phyloP scores from a whole-genome alignment of 805 yeast species.

The Candida boleticola region DNA sequence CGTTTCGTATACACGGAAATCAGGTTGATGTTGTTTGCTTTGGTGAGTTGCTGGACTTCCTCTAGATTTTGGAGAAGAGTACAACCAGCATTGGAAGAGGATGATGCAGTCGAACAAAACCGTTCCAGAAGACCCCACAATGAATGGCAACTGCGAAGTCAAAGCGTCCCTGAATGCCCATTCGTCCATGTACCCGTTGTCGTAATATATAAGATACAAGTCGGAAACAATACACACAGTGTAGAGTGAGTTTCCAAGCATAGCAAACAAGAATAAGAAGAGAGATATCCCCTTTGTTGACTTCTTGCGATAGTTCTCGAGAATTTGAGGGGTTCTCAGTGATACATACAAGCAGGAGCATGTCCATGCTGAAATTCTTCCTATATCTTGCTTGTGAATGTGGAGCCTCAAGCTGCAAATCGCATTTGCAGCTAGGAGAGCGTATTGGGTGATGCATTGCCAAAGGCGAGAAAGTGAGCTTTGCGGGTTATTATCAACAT shows the following conservation, averaged over 20 bases:
- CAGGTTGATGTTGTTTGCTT: constrained; percentile 3
- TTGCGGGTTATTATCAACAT: not conserved
- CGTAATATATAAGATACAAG: constrained; percentile 20
- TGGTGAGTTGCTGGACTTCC: constrained; percentile 2
- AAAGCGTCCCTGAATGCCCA: constrained; percentile 13
- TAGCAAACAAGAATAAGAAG: constrained; percentile 32
- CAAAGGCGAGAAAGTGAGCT: not conserved
- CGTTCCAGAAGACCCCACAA: constrained; percentile 22
- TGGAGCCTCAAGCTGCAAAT: constrained; percentile 1
- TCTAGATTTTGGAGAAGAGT: constrained; percentile 5
- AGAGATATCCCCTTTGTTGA: constrained; percentile 37
- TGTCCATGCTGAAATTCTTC: constrained; percentile 32
- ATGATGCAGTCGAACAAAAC: constrained; percentile 23
- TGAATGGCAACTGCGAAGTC: constrained; percentile 12
- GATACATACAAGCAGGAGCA: constrained; percentile 30
- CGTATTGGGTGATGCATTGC: not conserved
- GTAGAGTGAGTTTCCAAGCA: constrained; percentile 36
- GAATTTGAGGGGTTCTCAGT: constrained; percentile 36
- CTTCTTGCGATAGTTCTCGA: constrained; percentile 24
- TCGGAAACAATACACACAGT: constrained; percentile 31
- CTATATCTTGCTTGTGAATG: constrained; percentile 14
- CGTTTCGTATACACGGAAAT: not conserved
- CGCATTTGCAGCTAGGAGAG: not conserved
- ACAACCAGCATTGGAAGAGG: constrained; percentile 32
- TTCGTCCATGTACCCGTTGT: constrained; percentile 12